Conservation (phyloP, 192 early-diverging fungal genomes). For the Funneliformis geosporum region DNA sequence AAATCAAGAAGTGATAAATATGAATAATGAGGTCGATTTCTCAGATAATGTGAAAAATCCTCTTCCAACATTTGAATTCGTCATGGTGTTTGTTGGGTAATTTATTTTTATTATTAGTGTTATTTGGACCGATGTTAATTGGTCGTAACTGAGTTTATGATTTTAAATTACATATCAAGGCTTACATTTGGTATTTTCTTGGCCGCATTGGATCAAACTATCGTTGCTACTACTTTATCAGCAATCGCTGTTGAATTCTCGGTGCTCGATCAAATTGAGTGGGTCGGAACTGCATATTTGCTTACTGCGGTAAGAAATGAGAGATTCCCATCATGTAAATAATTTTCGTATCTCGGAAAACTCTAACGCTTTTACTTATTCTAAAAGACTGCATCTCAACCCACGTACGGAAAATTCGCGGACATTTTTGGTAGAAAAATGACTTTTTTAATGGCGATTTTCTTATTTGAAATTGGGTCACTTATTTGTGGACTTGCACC, state of each 20-base stretch:
- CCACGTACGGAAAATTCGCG: constrained; percentile 61
- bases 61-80: background rate
- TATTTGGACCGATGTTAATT: background rate
- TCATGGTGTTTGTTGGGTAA: background rate
- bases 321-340: background rate
- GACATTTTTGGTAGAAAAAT: constrained; percentile 90
- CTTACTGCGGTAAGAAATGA: constrained; percentile 43
- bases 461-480: constrained; percentile 79
- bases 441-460: constrained; percentile 74
- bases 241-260: constrained; percentile 72
- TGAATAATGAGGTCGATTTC: background rate
- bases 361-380: background rate
- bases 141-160: background rate
- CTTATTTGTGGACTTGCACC: constrained; percentile 78
- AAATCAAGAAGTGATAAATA: background rate
- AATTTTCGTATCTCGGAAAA: background rate
- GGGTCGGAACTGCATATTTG: constrained; percentile 81
- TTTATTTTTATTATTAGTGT: background rate
- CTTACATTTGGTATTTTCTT: constrained; percentile 70
- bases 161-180: constrained; percentile 29
- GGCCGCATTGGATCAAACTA: constrained; percentile 76
- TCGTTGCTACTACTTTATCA: constrained; percentile 75
- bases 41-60: background rate
- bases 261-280: constrained; percentile 64
- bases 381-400: constrained; percentile 37